These are phyloP conservation scores for Schoenoplectus triqueter DNA, from an alignment of 202 grass and related monocot genomes.

Conservation along the genomic window DNA sequence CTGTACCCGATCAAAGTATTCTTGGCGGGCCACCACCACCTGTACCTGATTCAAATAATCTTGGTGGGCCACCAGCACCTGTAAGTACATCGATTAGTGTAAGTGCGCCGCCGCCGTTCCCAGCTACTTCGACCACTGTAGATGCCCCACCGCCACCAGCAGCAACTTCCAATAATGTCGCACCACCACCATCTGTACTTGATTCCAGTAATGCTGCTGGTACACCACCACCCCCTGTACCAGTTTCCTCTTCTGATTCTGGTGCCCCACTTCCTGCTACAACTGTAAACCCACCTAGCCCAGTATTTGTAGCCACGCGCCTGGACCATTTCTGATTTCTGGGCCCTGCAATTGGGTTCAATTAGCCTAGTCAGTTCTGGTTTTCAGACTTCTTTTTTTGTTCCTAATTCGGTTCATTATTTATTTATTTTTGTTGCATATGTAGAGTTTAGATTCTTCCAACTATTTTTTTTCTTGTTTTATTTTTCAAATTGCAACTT, in stretches of 20 bases:
- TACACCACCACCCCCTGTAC: slow-evolving; percentile 25
- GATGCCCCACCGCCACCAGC: neutral
- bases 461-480: neutral
- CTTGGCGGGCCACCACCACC: neutral
- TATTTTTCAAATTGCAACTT: neutral
- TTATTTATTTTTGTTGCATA: neutral
- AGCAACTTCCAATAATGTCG: neutral
- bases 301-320: slow-evolving; percentile 32
- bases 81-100: neutral
- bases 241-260: slow-evolving; percentile 10
- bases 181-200: slow-evolving; percentile 9
- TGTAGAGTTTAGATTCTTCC: slow-evolving; percentile 28
- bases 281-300: slow-evolving; percentile 48
- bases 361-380: neutral
- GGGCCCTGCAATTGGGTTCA: neutral
- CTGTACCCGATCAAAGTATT: slow-evolving; percentile 8
- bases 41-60: slow-evolving; percentile 1
- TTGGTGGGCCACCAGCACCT: slow-evolving; percentile 11
- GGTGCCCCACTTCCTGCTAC: slow-evolving; percentile 16
- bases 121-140: neutral
- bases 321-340: slow-evolving; percentile 44
- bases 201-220: neutral
- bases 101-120: neutral
- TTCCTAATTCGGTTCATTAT: slow-evolving; percentile 24
- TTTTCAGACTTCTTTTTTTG: slow-evolving; percentile 21